Conservation (phyloP, 495 filamentous ascomycete species). For the Patellaria atrata region DNA sequence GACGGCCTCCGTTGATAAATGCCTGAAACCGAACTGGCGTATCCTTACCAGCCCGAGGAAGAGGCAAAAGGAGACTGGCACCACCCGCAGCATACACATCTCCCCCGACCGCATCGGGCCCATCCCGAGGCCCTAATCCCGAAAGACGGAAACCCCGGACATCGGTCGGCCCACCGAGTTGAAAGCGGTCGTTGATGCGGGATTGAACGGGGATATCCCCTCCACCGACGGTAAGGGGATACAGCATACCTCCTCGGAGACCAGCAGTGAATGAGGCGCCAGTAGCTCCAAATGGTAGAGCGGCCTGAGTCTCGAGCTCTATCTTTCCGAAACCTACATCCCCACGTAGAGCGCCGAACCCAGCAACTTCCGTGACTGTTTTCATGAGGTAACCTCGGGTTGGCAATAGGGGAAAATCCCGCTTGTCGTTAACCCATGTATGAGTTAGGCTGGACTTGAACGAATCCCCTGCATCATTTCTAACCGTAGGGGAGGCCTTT, state of each 20-base stretch:
- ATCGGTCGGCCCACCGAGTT: slow-evolving; percentile 85
- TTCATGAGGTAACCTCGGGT: slow-evolving; percentile 65
- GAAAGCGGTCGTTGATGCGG: slow-evolving; percentile 85
- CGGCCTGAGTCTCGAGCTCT: slow-evolving; percentile 66
- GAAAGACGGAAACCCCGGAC: slow-evolving; percentile 84
- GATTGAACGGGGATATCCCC: slow-evolving; percentile 42
- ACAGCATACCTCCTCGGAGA: slow-evolving; percentile 48
- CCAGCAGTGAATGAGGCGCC: slow-evolving; percentile 59
- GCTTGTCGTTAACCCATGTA: slow-evolving; percentile 61
- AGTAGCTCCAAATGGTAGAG: slow-evolving; percentile 55
- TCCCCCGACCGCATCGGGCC: slow-evolving; percentile 70
- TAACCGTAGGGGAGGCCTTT: slow-evolving; percentile 63
- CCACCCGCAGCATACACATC: slow-evolving; percentile 83
- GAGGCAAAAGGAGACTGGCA: slow-evolving; percentile 66
- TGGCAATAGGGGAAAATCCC: slow-evolving; percentile 73
- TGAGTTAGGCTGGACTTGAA: slow-evolving; percentile 78
- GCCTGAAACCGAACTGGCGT: slow-evolving; percentile 78
- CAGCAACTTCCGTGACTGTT: slow-evolving; percentile 65
- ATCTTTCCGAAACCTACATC: slow-evolving; percentile 85
- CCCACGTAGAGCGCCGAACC: slow-evolving; percentile 67
- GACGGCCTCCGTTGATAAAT: slow-evolving; percentile 78
- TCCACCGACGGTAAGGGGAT: slow-evolving; percentile 43
- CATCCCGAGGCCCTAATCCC: slow-evolving; percentile 79
- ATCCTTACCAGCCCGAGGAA: slow-evolving; percentile 63
- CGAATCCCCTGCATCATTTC: slow-evolving; percentile 76